Percentiles rank a stretch among this genome's conserved stretches.
Evolutionary conservation across 2,329 filamentous ascomycete species (phyloP).

Genomic region (Huntiella bhutanensis): DNA sequence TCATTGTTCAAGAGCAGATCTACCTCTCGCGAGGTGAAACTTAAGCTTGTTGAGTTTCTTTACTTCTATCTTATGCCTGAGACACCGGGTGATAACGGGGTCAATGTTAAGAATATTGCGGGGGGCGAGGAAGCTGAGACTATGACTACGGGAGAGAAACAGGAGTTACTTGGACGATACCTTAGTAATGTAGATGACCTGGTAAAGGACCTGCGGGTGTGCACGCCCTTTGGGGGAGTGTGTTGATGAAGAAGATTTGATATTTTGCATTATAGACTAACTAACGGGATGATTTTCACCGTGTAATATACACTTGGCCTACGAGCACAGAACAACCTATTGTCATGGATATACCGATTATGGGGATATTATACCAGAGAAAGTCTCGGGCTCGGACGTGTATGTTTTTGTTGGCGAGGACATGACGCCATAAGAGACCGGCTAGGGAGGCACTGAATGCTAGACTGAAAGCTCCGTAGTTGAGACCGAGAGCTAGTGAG

Average conservation of each 20-base stretch:
- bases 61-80: slow-evolving; percentile 99
- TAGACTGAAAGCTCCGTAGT: slow-evolving; percentile 55
- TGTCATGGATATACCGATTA: slow-evolving; percentile 46
- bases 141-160: slow-evolving; percentile 65
- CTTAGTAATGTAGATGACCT: slow-evolving; percentile 69
- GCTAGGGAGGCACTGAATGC: slow-evolving; percentile 55
- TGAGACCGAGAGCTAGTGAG: slow-evolving; percentile 55
- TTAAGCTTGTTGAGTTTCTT: slow-evolving; percentile 90
- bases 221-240: slow-evolving; percentile 51
- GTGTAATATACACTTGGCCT: slow-evolving; percentile 40
- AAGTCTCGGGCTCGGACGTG: slow-evolving; percentile 44
- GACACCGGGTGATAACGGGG: slow-evolving; percentile 36
- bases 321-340: slow-evolving; percentile 42
- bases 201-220: slow-evolving; percentile 65
- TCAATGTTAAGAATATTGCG: slow-evolving; percentile 18
- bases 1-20: slow-evolving; percentile 79
- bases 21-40: slow-evolving; percentile 74
- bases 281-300: background rate
- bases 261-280: background rate
- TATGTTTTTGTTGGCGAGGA: slow-evolving; percentile 49
- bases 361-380: slow-evolving; percentile 44
- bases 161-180: slow-evolving; percentile 56
- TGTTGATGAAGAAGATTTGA: slow-evolving; percentile 4
- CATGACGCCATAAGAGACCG: slow-evolving; percentile 54
- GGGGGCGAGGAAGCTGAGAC: slow-evolving; percentile 25